Evolutionary conservation across 805 yeast genomes (phyloP), one percentile per base, ranked within the genome.

Genomic region (Zygoascus flipseniorum): DNA sequence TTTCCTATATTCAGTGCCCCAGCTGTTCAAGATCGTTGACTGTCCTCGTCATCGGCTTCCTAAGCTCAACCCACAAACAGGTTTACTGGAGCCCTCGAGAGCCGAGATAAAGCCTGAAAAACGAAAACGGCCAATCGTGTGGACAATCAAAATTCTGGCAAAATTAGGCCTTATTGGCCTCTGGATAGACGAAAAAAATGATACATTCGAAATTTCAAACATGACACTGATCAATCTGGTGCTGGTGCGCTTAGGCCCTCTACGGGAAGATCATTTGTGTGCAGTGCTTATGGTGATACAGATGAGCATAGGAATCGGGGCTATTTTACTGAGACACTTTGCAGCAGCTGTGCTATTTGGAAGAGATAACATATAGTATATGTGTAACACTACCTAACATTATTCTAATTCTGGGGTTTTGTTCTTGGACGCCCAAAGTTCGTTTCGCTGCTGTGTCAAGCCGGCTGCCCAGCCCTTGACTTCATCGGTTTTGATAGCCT

Each of bases 31-130:
- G 41, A 60, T 93, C 1, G 83, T 93, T 18, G 95, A 93, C 3
- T 93, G 98, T 64, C 99, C 99, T 23, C 79, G 99, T 60, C 99
- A 93, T 68, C 77, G 99, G 63, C 65, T 93, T 65, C 99, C 99
- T 1, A 77, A 74, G 57, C 86, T 86, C 64, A 81, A 87, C 61
- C 72, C 71, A 11, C 68, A 74, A 14, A 83, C 86, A 56, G 89
- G 92, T 0, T 70, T 84, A 47, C 73, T 93, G 76, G 81, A 87
- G 64, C 89, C 95, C 19, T 86, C 93, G 1, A 58, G 66, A 37
- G 73, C 70, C 6, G 58, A 59, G 37, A 62, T 72, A 48, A 67
- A 60, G 26, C 46, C 23, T 8, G 8, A 49, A 56, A 20, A 67
- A 64, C n/a, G 37, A 47, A 10, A 56, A 56, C 16, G 13, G 8